Percentiles rank a stretch among this genome's conserved stretches.
Conservation (phyloP, 139 green algal species). For the Helicosporidium sp. region DNA sequence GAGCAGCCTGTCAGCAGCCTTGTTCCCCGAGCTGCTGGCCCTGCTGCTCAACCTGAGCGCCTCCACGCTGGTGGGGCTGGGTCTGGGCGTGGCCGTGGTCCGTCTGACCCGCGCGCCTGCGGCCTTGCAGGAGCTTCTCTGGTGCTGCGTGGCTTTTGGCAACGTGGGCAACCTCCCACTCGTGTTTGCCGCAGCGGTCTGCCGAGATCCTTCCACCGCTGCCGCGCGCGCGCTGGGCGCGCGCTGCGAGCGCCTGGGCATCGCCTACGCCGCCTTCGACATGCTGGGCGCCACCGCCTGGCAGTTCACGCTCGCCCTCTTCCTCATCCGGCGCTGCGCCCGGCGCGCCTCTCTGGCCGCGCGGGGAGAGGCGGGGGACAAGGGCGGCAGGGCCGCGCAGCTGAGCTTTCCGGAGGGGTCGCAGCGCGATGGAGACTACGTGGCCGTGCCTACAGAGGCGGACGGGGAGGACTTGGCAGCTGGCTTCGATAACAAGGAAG, state of each 20-base stretch:
- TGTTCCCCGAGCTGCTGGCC: not conserved
- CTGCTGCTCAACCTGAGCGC: not conserved
- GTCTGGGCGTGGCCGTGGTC: conserved; percentile 1
- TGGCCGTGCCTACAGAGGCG: too few relatives aligned
- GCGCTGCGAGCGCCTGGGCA: conserved; percentile 4
- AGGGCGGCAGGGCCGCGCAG: not conserved
- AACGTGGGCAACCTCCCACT: conserved; percentile 19
- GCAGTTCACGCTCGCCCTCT: conserved; percentile 17
- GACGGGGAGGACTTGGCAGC: not conserved
- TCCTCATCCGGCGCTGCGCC: conserved; percentile 5
- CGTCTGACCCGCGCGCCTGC: conserved; percentile 1
- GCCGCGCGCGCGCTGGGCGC: conserved; percentile 10
- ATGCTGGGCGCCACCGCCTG: conserved; percentile 11
- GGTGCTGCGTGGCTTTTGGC: conserved; percentile 4
- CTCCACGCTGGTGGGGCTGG: conserved; percentile 3
- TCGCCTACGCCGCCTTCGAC: conserved; percentile 11
- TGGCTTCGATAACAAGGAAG: too few relatives aligned
- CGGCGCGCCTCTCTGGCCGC: not conserved
- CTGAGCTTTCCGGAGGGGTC: not conserved
- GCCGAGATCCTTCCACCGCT: conserved; percentile 5
- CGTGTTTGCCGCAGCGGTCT: conserved; percentile 17
- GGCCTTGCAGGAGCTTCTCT: not conserved
- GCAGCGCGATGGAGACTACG: not conserved
- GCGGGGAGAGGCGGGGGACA: not conserved
- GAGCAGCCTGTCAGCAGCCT: not conserved